Evolutionary conservation across 2,329 filamentous ascomycete genomes (phyloP), one percentile per base, ranked within the genome.

Genomic region (Neofusicoccum ribis): DNA sequence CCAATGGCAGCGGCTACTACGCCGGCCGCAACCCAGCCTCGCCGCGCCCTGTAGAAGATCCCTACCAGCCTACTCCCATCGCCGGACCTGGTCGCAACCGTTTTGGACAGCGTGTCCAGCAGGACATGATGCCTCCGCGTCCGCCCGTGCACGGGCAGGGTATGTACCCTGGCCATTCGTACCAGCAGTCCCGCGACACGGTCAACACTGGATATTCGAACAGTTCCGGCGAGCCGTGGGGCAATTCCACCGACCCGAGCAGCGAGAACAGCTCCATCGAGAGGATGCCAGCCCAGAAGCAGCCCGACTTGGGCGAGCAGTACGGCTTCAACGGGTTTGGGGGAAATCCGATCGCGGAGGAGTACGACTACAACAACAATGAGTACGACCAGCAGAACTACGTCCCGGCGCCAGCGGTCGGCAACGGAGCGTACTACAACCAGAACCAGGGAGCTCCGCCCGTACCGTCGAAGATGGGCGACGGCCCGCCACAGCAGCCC

Each of bases 241-340:
- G 88, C 64, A 93, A 95, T 77, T 89, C 89, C 69, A 96, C 92
- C 66, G 93, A 97, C 74, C 93, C 91, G 81, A 95, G 91, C 80
- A 97, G 93, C 74, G 91, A 97, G 74, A 96, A 96, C 79, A 96
- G 92, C 80, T 96, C 92, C 1, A 87, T 96, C 70, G 92, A 97
- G 74, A 89, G 92, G 67, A 82, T 88, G 41, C 85, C 85, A 71
- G 79, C 68, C 6, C 73, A 72, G 11, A 63, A 50, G 3, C 68
- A 77, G 44, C 76, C 77, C 52, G 72, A 79, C 46, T 50, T 75
- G 64, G 72, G 73, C 54, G 71, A 78, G 60, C 72, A 80, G 65
- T 91, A 91, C 71, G 89, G 90, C 59, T 89, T 89, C 68, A 78
- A 75, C 31, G 82, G 82, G 1, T 84, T 83, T 66, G 82, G 82